Conservation (phyloP, 192 early-diverging fungal species). For the Backusella luteola region DNA sequence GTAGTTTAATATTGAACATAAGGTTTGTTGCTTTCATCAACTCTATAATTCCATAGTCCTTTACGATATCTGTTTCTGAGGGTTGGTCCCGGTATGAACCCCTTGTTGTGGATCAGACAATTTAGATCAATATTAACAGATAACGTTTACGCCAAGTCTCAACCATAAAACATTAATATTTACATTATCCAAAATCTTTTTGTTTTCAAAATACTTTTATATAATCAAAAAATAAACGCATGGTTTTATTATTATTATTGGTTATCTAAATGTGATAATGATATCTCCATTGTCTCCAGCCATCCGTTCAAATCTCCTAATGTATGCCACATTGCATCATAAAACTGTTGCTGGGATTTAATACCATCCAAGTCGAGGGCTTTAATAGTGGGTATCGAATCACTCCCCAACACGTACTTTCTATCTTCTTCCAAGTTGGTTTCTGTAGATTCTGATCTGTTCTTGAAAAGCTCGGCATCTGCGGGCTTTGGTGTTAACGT, state of each 20-base stretch:
- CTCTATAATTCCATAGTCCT: too few relatives aligned
- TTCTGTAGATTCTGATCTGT: not conserved
- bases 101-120: too few relatives aligned
- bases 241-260: not conserved
- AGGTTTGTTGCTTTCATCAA: too few relatives aligned
- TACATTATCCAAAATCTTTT: not conserved
- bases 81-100: too few relatives aligned
- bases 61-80: too few relatives aligned
- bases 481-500: not conserved
- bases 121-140: too few relatives aligned
- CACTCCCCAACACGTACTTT: not conserved
- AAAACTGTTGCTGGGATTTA: slow-evolving; percentile 6
- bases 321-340: slow-evolving; percentile 12
- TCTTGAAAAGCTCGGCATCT: not conserved
- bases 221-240: not conserved
- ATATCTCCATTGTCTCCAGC: slow-evolving; percentile 10
- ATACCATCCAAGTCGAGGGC: slow-evolving; percentile 4
- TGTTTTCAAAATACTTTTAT: not conserved
- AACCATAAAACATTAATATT: too few relatives aligned
- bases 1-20: too few relatives aligned
- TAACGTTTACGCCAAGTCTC: too few relatives aligned
- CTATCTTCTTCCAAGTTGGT: not conserved
- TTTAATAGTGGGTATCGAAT: not conserved
- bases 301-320: slow-evolving; percentile 13
- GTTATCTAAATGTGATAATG: slow-evolving; percentile 9